Percentiles rank a stretch among this genome's conserved stretches.
phyloP scores from a whole-genome alignment of 495 filamentous ascomycete species.

The Xylaria intraflava region DNA sequence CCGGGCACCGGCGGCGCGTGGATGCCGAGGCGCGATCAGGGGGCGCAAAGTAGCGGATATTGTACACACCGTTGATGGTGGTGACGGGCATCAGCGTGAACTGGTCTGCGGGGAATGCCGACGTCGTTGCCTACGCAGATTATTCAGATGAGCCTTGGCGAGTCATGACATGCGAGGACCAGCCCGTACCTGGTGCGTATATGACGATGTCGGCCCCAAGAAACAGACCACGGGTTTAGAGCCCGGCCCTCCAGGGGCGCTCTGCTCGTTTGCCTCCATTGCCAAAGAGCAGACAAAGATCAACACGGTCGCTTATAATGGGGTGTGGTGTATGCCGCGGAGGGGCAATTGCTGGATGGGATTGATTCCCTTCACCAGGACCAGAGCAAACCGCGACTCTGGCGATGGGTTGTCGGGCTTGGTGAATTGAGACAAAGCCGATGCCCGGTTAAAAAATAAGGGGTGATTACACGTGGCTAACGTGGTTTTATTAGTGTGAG shows the following conservation, averaged over 20 bases:
- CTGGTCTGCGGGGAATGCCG: conserved; percentile 50
- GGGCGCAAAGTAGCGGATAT: not conserved
- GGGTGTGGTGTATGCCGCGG: too few species aligned
- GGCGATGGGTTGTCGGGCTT: too few species aligned
- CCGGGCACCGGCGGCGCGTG: too few species aligned
- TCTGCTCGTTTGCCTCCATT: conserved; percentile 15
- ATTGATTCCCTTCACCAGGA: too few species aligned
- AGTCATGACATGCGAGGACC: not conserved
- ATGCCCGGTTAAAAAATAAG: too few species aligned
- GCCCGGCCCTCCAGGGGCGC: not conserved
- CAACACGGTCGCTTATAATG: too few species aligned
- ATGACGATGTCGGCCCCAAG: conserved; percentile 76
- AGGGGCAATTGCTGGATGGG: too few species aligned
- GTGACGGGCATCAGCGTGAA: conserved; percentile 51
- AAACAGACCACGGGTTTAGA: conserved; percentile 56
- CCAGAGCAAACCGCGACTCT: too few species aligned
- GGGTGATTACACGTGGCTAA: too few species aligned
- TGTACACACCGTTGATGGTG: conserved; percentile 54
- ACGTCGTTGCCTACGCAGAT: conserved; percentile 55
- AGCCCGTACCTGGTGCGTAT: conserved; percentile 77
- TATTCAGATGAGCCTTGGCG: not conserved
- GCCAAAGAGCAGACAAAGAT: too few species aligned
- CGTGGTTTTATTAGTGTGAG: too few species aligned
- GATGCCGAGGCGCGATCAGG: not conserved
- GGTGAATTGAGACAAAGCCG: too few species aligned